Conservation (phyloP, 228 moss, liverwort and hornwort genomes). For the Sphagnum magellanicum region DNA sequence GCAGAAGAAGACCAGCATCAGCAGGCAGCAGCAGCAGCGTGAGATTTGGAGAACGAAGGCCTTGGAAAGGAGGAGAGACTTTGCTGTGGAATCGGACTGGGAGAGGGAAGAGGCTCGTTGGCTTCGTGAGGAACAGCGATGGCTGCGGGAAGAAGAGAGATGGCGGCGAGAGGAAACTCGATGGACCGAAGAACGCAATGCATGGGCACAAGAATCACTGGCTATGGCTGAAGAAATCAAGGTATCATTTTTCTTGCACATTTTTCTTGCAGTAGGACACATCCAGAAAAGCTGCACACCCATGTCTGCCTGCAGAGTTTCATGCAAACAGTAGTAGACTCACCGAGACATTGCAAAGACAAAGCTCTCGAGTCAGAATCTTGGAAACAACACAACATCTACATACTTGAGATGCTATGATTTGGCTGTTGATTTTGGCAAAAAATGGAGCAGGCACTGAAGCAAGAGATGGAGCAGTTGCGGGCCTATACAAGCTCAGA, state of each 20-base stretch:
- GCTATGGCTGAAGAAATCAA: slow-evolving; percentile 46
- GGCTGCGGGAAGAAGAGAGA: slow-evolving; percentile 84
- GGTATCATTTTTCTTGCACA: not conserved
- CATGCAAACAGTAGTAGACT: no score
- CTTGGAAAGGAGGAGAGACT: slow-evolving; percentile 1
- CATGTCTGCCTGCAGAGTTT: slow-evolving; percentile 2
- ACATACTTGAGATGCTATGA: no score
- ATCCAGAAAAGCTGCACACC: slow-evolving; percentile 16
- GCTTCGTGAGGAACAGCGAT: slow-evolving; percentile 82
- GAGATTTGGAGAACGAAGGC: not conserved
- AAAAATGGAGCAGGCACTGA: slow-evolving; percentile 7
- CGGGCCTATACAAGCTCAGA: slow-evolving; percentile 24
- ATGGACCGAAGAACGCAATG: slow-evolving; percentile 51
- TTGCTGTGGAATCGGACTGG: slow-evolving; percentile 23
- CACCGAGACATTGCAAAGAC: no score
- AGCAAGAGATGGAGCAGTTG: slow-evolving; percentile 42
- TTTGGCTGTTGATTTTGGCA: no score
- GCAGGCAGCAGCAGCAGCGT: not conserved
- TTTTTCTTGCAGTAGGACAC: slow-evolving; percentile 2
- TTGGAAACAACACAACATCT: no score
- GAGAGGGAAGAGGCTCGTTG: slow-evolving; percentile 52
- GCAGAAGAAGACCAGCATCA: no score
- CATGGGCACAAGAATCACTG: slow-evolving; percentile 20
- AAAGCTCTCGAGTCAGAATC: no score
- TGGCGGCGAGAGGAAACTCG: slow-evolving; percentile 77